These are phyloP conservation scores for Chlamydomonas sphaeroides DNA, from an alignment of 139 green algal genomes.

Conservation along the genomic window DNA sequence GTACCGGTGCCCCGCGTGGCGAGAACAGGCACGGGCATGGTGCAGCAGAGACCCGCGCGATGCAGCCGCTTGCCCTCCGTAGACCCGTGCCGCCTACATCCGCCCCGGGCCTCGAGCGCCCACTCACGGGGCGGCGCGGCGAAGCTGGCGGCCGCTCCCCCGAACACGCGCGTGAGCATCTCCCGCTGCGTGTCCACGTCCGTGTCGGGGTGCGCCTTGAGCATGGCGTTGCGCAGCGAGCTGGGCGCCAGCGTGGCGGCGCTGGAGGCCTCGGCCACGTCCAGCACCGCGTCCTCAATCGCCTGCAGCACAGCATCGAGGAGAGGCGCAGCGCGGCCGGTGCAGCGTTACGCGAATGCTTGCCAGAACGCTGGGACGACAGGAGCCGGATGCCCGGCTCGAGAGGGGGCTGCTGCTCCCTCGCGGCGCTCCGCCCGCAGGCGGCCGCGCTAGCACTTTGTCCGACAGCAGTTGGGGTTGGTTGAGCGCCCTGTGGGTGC, in stretches of 20 bases:
- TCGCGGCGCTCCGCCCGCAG: too few relatives aligned
- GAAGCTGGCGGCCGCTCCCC: neutral
- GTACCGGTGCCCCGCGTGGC: neutral
- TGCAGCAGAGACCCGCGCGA: too few relatives aligned
- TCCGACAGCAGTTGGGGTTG: too few relatives aligned
- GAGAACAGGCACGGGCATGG: neutral
- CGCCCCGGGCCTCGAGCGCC: neutral
- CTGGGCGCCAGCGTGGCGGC: neutral
- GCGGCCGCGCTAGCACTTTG: too few relatives aligned
- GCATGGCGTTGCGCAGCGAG: slow-evolving; percentile 6
- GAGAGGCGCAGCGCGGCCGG: too few relatives aligned
- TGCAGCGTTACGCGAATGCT: too few relatives aligned
- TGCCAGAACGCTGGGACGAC: too few relatives aligned
- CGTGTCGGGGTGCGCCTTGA: neutral
- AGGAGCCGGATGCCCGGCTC: too few relatives aligned
- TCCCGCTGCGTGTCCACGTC: slow-evolving; percentile 23
- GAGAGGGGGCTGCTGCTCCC: too few relatives aligned
- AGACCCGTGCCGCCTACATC: neutral
- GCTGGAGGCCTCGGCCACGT: slow-evolving; percentile 32
- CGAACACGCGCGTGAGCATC: slow-evolving; percentile 17
- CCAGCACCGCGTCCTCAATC: slow-evolving; percentile 43
- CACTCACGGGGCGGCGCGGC: slow-evolving; percentile 10
- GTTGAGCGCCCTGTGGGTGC: too few relatives aligned
- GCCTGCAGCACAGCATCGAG: too few relatives aligned
- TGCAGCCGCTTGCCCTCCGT: neutral